Base-by-base conservation (phyloP, 192 early-diverging fungal genomes). In the Podila epicladia region DNA sequence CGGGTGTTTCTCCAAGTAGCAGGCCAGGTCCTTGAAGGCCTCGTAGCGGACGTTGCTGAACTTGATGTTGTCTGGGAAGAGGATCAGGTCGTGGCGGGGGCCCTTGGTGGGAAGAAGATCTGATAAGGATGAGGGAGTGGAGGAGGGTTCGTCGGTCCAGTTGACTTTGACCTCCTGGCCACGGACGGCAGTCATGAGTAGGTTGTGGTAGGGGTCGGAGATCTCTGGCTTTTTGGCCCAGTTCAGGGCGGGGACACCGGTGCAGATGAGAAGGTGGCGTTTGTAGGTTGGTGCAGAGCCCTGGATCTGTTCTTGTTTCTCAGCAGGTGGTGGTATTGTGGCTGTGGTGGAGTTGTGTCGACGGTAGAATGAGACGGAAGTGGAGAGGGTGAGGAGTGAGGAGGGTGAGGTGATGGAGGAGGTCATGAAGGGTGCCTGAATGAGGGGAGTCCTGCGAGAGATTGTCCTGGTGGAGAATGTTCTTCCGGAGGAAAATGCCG, bases 151-250 rank as follows among this genome's bases (percentile, higher is more conserved):
- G 15, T 80, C 71, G 0, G 55, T 53, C 26, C 49, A 65, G 32
- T 80, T 80, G 66, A 80, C 77, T 26, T 80, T 80, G 62, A 80
- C 67, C 41, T 73, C 62, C 26, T 73, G 77, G n/a, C 71, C 71
- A 51, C 77, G 77, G 15, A 80, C 71, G 8, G 51, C 55, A 28
- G 77, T 69, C 31, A 50, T 12, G 9, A 80, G 71, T n/a, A 80
- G 32, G 35, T 73, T 80, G 20, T 49, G 67, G 26, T 80, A 80
- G 2, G 71, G 71, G 51, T 80, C 77, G 13, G 71, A 57, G 9
- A 80, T 38, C 15, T 80, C 77, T 4, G 77, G 77, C 31, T 80
- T 80, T 29, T 72, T 73, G 49, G 35, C n/a, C 77, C 77, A 80
- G 35, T 73, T 29, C 35, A 59, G 37, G n/a, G 49, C 59, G 4